These are phyloP conservation scores for Inonotus hispidus DNA, from an alignment of 1,284 basidiomycete genomes.

Conservation along the genomic window DNA sequence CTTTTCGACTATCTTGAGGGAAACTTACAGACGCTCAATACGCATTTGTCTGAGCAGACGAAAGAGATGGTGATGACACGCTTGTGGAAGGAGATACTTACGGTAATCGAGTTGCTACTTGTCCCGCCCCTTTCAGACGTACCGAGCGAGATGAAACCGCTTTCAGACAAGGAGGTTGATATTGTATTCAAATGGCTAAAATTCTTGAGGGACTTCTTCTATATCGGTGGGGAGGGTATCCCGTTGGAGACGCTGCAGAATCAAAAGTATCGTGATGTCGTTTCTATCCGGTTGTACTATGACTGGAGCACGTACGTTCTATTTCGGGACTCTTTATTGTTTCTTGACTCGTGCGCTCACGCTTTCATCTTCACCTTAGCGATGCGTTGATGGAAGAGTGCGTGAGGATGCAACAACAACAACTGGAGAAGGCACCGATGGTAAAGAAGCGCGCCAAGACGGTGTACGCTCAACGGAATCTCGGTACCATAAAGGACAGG, in stretches of 20 bases:
- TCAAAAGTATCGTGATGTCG: conserved; percentile 90
- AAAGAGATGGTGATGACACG: conserved; percentile 92
- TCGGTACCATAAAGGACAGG: conserved; percentile 93
- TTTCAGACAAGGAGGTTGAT: conserved; percentile 94
- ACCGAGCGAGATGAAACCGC: conserved; percentile 85
- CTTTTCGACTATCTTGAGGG: conserved; percentile 97
- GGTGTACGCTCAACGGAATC: conserved; percentile 83
- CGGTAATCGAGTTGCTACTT: conserved; percentile 83
- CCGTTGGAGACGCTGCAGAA: conserved; percentile 89
- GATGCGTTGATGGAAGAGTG: conserved; percentile 96
- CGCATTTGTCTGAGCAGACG: conserved; percentile 77
- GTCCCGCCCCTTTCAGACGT: conserved; percentile 89
- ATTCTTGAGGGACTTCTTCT: conserved; percentile 94
- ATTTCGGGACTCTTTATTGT: neutral
- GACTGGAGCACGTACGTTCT: conserved; percentile 80
- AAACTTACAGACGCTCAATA: conserved; percentile 90
- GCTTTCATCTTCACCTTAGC: conserved; percentile 34
- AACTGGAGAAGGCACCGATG: conserved; percentile 65
- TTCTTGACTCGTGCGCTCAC: neutral
- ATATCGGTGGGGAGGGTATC: conserved; percentile 89
- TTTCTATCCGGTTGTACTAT: conserved; percentile 88
- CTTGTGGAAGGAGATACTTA: conserved; percentile 96
- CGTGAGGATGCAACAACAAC: conserved; percentile 87
- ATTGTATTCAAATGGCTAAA: conserved; percentile 98
- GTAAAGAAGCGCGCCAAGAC: conserved; percentile 88